Evolutionary conservation across 2,329 filamentous ascomycete genomes (phyloP), one percentile per base, ranked within the genome.

Genomic region (Colletotrichum orchidophilum): DNA sequence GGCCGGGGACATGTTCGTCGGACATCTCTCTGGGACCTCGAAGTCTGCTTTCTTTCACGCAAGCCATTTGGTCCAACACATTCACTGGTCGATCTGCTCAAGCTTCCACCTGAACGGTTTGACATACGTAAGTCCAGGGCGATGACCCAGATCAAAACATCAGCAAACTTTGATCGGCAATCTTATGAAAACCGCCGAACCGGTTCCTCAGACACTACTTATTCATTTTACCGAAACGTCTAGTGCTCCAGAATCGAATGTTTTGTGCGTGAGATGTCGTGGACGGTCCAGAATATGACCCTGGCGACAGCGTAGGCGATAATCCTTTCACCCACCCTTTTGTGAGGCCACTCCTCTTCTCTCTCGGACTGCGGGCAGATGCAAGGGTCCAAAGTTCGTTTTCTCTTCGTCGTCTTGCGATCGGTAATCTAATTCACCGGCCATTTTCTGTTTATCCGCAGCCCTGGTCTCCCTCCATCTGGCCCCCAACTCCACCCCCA

Each of bases 211-310:
- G n/a, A 9, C 2, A 33, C 5, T 15, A 21, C 27, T 15, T 15
- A 3, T 35, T 12, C 21, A 67, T 46, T 62, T 52, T 21, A 31
- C 50, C 68, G 63, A 71, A 71, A 63, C 64, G 33, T n/a, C 13
- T 21, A 18, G 3, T 59, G 64, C 46, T 24, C 39, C 53, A 62
- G 58, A 62, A 21, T 39, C 21, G 26, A 62, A 68, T 13, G 53
- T 31, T 63, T 50, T 33, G 39, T 24, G 68, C 54, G 53, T 57
- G 26, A n/a, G 55, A 52, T 42, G n/a, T 26, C 9, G 55, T 21
- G 50, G 29, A 66, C 57, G 68, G 57, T 26, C 33, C 68, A 61
- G 63, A 21, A 18, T 27, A 46, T 58, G 63, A 33, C 29, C 63
- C 58, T 39, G 31, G 35, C 68, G 29, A 33, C 26, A 27, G 42